A percentile compares a stretch with the other conserved stretches of the same genome.
Evolutionary conservation across 768 basidiomycete genomes (phyloP).

Genomic region (Suillus americanus): DNA sequence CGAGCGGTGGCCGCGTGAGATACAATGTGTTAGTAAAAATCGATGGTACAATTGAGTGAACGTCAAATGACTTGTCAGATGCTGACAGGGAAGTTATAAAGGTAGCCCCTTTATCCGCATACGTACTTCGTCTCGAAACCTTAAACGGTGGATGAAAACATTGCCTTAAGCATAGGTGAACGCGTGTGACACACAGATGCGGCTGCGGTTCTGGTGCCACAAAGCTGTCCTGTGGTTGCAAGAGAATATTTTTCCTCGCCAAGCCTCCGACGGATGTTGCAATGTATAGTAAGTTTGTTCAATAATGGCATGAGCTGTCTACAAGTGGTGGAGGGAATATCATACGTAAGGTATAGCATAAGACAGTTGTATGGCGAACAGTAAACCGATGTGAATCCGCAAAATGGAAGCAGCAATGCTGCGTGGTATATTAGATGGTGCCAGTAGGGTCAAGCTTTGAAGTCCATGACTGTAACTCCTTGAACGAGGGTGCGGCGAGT

Average conservation of each 20-base stretch:
- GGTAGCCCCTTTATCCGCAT: not conserved
- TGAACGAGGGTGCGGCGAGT: constrained; percentile 75
- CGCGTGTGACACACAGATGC: not conserved
- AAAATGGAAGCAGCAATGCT: not conserved
- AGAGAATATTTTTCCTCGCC: not conserved
- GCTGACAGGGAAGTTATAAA: not conserved
- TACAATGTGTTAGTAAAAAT: not conserved
- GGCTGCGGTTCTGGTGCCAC: not conserved
- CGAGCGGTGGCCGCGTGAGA: constrained; percentile 3
- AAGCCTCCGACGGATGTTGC: not conserved
- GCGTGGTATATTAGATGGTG: constrained; percentile 39
- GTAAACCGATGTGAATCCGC: constrained; percentile 11
- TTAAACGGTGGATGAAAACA: not conserved
- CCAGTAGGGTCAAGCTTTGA: constrained; percentile 83
- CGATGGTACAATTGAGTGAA: not conserved
- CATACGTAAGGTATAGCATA: constrained; percentile 28
- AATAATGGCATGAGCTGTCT: not conserved
- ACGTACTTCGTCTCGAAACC: not conserved
- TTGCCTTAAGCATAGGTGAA: not conserved
- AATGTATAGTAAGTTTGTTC: not conserved
- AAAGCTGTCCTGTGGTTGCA: not conserved
- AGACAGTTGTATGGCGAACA: constrained; percentile 22
- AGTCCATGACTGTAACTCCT: constrained; percentile 86
- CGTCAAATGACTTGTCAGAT: not conserved
- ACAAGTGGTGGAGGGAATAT: constrained; percentile 1